Base-by-base conservation (phyloP, 2,329 filamentous ascomycete species). In the Hypoxylon sp. region DNA sequence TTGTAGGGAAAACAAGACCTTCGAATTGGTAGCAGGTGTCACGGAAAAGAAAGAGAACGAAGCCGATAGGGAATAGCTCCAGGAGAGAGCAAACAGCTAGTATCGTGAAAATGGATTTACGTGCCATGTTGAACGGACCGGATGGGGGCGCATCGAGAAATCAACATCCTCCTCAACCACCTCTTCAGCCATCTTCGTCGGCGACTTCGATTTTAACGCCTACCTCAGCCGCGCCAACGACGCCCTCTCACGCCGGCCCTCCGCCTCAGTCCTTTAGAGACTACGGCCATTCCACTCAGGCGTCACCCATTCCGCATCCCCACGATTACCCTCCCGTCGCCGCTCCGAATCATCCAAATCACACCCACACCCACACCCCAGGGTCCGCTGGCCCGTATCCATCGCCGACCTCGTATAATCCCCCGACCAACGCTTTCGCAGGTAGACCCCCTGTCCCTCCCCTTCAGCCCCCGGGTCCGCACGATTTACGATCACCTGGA, bases 401-500 rank as follows among this genome's bases (percentile, higher is more conserved):
- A 36, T 79, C 77, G 23, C 77, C 77, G 25, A 78, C 76, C 30
- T 72, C 72, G 34, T 77, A 78, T 60, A 73, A 76, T 49, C 60
- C 77, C 73, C 72, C 83, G 79, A 56, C 79, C 78, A 66, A 80
- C 79, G 67, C 83, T 78, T 67, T 83, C 82, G 57, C 80, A 3
- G 72, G 67, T 10, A 73, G 77, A 43, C 76, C 76, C 45, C 73
- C 74, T 30, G 75, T 75, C 13, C 76, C 76, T 65, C 75, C 84
- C 21, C 79, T 86, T 36, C 85, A 87, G 68, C 79, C 83, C 17
- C 70, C 83, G 3, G 76, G 77, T 49, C 72, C 82, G 45, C 82
- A 82, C 73, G 85, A 88, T 73, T 71, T 80, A 65, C 83, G 86
- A 63, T 88, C 86, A 13, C 86, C 86, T 17, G 80, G 82, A 72